Evolutionary conservation across 345 rosid species (phyloP), one percentile per base, ranked within the genome.

Genomic region (Aquilaria yunnanensis): DNA sequence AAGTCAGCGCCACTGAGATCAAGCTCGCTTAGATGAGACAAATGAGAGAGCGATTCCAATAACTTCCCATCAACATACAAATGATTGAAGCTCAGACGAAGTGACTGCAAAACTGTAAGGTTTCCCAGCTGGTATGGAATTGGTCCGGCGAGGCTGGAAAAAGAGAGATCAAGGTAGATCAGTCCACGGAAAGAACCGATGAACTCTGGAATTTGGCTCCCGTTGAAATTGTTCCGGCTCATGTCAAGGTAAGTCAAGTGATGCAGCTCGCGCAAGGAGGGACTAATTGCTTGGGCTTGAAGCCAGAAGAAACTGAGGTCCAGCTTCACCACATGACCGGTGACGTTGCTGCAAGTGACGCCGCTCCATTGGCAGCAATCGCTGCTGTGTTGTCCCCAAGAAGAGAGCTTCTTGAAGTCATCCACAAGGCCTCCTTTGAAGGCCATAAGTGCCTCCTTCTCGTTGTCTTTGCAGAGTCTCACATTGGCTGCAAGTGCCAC

Each of bases 321-420:
- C 7, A 46, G 7, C 49, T 7, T 46, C 9, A 46, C 49, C 9
- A 46, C 49, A 46, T 46, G 49, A 46, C 49, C 49, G 12, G 49
- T 54, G 9, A 4, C 4, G 61, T 64, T 32, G 68, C n/a, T 32
- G 47, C 68, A 64, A 13, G 34, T 4, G 32, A 64, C 37, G 2
- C 68, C 54, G 13, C 0, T 6, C 68, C 68, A 64, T 31, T 31
- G 47, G n/a, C 68, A 64, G 14, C 68, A 64, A 29, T 65, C 56
- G 10, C 14, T 62, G 49, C 32, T 49, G 32, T 6, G 5, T 55
- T 2, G 48, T n/a, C 66, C 69, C 56, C 9, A 56, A 56, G 32
- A 57, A 56, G 8, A 65, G 61, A 47, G 0, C 1, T 16, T 16
- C 10, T 51, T 29, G 2, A 8, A 1, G 11, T 54, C 0, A 51